These are phyloP conservation scores for Extremus antarcticus DNA, from an alignment of 495 filamentous ascomycete genomes.

Conservation along the genomic window DNA sequence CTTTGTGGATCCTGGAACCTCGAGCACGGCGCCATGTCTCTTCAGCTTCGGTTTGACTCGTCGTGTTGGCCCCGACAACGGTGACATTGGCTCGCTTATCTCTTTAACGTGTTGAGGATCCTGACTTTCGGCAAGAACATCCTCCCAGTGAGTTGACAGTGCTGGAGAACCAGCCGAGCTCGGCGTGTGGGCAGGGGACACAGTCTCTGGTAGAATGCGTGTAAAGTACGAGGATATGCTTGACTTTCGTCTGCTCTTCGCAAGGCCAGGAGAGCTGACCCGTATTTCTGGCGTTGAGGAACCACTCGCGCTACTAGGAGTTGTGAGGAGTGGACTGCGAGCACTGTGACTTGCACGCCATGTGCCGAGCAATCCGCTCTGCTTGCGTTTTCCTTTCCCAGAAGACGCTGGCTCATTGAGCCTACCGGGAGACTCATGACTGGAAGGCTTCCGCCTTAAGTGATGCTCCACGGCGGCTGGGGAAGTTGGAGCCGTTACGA, in stretches of 20 bases:
- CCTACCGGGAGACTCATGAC: no score
- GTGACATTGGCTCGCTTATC: background rate
- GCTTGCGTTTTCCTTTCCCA: slow-evolving; percentile 1
- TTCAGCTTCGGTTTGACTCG: background rate
- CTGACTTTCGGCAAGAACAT: slow-evolving; percentile 2
- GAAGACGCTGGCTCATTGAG: background rate
- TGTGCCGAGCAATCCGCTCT: slow-evolving; percentile 9
- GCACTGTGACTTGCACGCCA: background rate
- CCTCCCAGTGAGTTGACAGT: slow-evolving; percentile 2
- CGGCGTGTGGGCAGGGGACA: background rate
- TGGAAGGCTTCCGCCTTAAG: no score
- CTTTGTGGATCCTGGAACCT: background rate
- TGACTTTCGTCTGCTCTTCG: background rate
- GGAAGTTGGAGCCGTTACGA: background rate
- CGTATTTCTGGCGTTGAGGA: slow-evolving; percentile 2
- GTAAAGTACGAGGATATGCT: background rate
- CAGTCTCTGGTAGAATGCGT: background rate
- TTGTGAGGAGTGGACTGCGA: background rate
- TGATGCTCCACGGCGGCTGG: no score
- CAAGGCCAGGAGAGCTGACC: slow-evolving; percentile 2
- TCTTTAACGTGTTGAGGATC: background rate
- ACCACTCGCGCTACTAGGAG: background rate
- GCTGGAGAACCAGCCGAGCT: background rate
- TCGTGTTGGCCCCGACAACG: background rate
- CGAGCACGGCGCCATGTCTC: background rate